A percentile compares a stretch with the other conserved stretches of the same genome.
phyloP scores from a whole-genome alignment of 2,329 filamentous ascomycete genomes.

The Exophiala lecanii-corni region DNA sequence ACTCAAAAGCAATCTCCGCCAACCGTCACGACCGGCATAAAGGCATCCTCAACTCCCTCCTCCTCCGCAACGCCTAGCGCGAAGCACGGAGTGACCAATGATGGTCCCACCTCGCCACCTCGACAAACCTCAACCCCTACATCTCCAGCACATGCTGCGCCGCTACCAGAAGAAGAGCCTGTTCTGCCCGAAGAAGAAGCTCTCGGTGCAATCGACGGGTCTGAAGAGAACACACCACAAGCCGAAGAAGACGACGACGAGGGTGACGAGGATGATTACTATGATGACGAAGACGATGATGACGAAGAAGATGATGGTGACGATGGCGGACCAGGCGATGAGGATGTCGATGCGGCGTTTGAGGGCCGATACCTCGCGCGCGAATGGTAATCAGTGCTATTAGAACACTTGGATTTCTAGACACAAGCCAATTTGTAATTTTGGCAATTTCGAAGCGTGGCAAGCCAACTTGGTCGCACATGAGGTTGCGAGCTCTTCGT shows the following conservation, averaged over 20 bases:
- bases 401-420: too few relatives aligned
- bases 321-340: conserved; percentile 8
- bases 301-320: conserved; percentile 12
- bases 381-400: background rate
- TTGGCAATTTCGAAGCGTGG: too few relatives aligned
- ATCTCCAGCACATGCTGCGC: too few relatives aligned
- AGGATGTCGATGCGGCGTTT: conserved; percentile 22
- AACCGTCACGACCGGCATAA: background rate
- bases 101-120: too few relatives aligned
- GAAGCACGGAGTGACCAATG: too few relatives aligned
- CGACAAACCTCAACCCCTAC: too few relatives aligned
- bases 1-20: background rate
- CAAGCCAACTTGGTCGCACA: too few relatives aligned
- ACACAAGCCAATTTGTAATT: too few relatives aligned
- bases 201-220: background rate
- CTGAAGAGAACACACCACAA: background rate
- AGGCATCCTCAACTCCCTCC: too few relatives aligned
- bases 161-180: background rate
- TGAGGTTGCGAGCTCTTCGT: too few relatives aligned
- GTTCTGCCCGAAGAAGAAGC: conserved; percentile 1
- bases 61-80: too few relatives aligned
- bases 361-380: conserved; percentile 13
- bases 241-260: conserved; percentile 6
- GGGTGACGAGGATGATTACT: conserved; percentile 12
- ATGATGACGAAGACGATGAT: conserved; percentile 10